phyloP scores from a whole-genome alignment of 2,329 filamentous ascomycete species.

The Neofusicoccum sp. region DNA sequence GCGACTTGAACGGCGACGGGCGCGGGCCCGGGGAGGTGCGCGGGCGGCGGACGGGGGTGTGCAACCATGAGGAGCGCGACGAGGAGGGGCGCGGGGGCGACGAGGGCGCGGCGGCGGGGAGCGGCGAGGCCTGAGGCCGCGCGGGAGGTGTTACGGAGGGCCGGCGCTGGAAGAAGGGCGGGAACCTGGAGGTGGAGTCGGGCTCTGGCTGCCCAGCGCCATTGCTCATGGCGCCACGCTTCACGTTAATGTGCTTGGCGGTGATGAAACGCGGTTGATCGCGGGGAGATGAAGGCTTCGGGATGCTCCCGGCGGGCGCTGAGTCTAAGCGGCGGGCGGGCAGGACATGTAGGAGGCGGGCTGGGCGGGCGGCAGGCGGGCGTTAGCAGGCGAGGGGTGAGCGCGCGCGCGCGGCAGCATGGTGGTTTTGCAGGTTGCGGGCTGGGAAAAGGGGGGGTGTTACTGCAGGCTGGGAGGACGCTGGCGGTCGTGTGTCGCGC shows the following conservation, averaged over 20 bases:
- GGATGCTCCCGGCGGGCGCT: constrained; percentile 6
- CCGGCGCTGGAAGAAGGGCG: constrained; percentile 10
- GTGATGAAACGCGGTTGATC: constrained; percentile 16
- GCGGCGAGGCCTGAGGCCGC: not conserved
- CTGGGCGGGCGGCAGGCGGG: not conserved
- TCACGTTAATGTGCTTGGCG: not conserved
- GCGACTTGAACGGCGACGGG: constrained; percentile 29
- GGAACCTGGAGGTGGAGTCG: not conserved
- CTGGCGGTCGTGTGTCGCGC: constrained; percentile 12
- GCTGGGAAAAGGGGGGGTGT: constrained; percentile 9
- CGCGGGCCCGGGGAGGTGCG: constrained; percentile 37
- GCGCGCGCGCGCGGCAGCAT: constrained; percentile 6
- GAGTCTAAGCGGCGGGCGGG: constrained; percentile 1
- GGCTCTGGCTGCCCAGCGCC: not conserved
- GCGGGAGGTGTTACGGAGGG: not conserved
- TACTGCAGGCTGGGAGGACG: constrained; percentile 16
- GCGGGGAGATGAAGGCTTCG: constrained; percentile 11
- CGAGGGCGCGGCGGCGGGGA: not conserved
- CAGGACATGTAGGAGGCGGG: not conserved
- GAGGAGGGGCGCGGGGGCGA: constrained; percentile 13
- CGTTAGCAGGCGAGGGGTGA: not conserved
- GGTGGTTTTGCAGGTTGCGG: constrained; percentile 10
- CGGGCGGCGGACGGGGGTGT: constrained; percentile 33
- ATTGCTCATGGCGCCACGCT: constrained; percentile 16
- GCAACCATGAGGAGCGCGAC: constrained; percentile 27